phyloP scores from a whole-genome alignment of 768 basidiomycete species.

The Panaeolus cyanescens region DNA sequence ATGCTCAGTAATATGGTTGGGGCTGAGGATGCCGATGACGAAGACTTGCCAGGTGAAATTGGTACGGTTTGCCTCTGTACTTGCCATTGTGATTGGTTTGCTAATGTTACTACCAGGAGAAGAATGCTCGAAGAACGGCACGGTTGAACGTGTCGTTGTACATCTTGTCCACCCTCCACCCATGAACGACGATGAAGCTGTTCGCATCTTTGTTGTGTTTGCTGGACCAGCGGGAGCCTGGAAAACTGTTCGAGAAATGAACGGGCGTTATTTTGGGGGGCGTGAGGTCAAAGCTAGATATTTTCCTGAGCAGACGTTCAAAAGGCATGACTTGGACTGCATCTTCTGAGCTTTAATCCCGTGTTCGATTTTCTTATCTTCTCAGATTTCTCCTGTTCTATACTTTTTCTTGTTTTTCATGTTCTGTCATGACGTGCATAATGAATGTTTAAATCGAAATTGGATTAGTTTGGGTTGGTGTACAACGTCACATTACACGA shows the following conservation, averaged over 20 bases:
- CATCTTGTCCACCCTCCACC: conserved; percentile 76
- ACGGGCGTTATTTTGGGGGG: conserved; percentile 92
- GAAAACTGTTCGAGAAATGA: conserved; percentile 92
- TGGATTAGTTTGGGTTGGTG: conserved; percentile 4
- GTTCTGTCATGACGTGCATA: conserved; percentile 1
- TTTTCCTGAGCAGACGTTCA: conserved; percentile 65
- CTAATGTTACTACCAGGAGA: conserved; percentile 55
- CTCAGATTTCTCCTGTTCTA: conserved; percentile 8
- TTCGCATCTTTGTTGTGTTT: conserved; percentile 91
- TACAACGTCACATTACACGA: background rate
- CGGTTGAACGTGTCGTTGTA: conserved; percentile 87
- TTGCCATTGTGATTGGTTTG: background rate
- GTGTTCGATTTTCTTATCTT: conserved; percentile 29
- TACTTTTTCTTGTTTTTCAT: conserved; percentile 16
- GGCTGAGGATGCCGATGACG: conserved; percentile 81
- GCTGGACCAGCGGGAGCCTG: conserved; percentile 92
- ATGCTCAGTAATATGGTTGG: conserved; percentile 91
- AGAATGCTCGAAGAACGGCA: conserved; percentile 89
- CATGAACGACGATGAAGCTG: conserved; percentile 69
- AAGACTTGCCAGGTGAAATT: conserved; percentile 84
- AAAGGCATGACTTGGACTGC: conserved; percentile 52
- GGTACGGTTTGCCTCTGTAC: conserved; percentile 48
- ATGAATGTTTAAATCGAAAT: background rate
- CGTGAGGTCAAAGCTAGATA: conserved; percentile 81
- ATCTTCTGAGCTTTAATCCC: too few relatives aligned